Evolutionary conservation across 768 basidiomycete genomes (phyloP), one percentile per base, ranked within the genome.

Genomic region (Suillus tomentosus): DNA sequence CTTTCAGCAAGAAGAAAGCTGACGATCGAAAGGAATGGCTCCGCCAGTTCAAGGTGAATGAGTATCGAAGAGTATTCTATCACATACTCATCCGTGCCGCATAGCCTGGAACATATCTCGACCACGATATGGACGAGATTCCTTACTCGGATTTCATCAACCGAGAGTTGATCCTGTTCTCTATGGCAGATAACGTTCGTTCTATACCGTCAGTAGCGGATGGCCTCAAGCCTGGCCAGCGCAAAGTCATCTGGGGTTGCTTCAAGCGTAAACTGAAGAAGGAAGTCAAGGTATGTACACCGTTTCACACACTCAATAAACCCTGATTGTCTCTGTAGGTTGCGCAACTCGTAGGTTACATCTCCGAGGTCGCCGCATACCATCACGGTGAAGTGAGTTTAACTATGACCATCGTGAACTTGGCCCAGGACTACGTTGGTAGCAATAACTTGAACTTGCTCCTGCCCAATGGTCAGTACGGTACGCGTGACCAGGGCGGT

Each of bases 21-120:
- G 97, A 99, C 65, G 95, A 98, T 3, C 89, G 97, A 60, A 99
- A 99, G 76, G 97, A 99, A 63, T 99, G 97, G 97, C 79, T 99
- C 14, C 85, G 97, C 27, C 89, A 94, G 65, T 96, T 95, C 80
- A 94, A 86, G 82, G 95, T 91, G 70, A 63, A 78, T 61, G 55
- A 6, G n/a, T 14, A n/a, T 17, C 37, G 8, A 40, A 39, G 24
- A 13, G 15, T 17, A 40, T 24, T 24, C 27, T 17, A 6, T 24
- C 9, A 13, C 56, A 48, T 40, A 4, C 3, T 6, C n/a, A 58
- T 42, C 11, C 2, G 22, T 11, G 17, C 60, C 48, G 19, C 43
- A 56, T 63, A 96, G 92, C 94, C 96, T 47, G 97, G 97, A 36
- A 99, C 97, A 1, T 98, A 82, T 76, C 81, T 99, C 57, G 89